These are phyloP conservation scores for Rhizophora mangle DNA, from an alignment of 345 rosid species.

Conservation along the genomic window DNA sequence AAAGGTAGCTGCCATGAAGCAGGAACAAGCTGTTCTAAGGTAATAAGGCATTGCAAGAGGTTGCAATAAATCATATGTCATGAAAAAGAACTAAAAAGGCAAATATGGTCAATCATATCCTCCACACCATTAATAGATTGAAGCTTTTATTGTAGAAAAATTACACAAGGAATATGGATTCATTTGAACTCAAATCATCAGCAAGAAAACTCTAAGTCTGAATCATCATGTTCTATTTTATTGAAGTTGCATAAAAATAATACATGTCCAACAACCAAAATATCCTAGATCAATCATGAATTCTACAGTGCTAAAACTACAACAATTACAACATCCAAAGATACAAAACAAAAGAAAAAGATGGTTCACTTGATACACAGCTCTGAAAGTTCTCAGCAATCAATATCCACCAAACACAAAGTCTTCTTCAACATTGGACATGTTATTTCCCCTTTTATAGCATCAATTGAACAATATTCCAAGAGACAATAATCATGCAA, in stretches of 20 bases:
- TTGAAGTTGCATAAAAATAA: constrained; percentile 40
- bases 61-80: background rate
- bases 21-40: background rate
- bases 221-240: constrained; percentile 33
- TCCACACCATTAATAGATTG: no score
- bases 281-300: constrained; percentile 40
- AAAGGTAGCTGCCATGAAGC: background rate
- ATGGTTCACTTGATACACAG: constrained; percentile 29
- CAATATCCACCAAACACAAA: constrained; percentile 39
- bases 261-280: constrained; percentile 45
- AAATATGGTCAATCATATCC: background rate
- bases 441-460: constrained; percentile 24
- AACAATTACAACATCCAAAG: constrained; percentile 42
- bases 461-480: constrained; percentile 32
- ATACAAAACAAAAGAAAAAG: constrained; percentile 17
- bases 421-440: constrained; percentile 27
- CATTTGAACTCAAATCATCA: background rate
- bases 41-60: background rate
- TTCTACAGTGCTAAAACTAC: constrained; percentile 42
- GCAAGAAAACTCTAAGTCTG: constrained; percentile 6
- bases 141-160: background rate
- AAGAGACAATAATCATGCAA: constrained; percentile 34
- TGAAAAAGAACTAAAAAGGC: background rate
- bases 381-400: constrained; percentile 21
- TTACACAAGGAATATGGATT: background rate